Evolutionary conservation across 139 green algal species (phyloP).

Genomic region (Coelastrella sp.): DNA sequence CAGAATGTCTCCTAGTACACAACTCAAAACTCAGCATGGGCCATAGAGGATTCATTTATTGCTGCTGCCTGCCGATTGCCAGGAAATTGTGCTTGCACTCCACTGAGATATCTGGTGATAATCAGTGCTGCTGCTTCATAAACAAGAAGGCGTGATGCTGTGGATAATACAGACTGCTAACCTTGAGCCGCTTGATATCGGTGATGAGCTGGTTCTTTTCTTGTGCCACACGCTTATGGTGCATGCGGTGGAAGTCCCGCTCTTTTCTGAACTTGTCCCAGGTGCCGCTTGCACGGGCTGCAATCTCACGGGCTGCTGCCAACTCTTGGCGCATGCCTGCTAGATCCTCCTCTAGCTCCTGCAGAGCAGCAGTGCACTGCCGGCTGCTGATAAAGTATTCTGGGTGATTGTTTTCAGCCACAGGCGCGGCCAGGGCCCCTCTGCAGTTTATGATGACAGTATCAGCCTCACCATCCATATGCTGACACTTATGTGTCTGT

Average conservation of each 20-base stretch:
- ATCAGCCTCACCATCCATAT: background rate
- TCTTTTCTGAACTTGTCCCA: conserved; percentile 86
- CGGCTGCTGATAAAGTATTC: background rate
- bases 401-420: background rate
- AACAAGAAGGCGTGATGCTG: too few species aligned
- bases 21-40: background rate
- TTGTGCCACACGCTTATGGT: conserved; percentile 90
- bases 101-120: too few species aligned
- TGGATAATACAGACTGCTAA: background rate
- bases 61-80: background rate
- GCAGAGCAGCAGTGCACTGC: background rate
- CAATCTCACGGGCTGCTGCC: conserved; percentile 58
- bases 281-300: conserved; percentile 56
- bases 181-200: conserved; percentile 85
- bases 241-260: conserved; percentile 91
- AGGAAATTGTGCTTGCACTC: too few species aligned
- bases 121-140: too few species aligned
- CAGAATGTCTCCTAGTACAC: background rate
- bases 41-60: background rate
- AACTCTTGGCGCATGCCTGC: conserved; percentile 59
- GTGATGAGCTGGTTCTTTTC: conserved; percentile 91
- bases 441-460: too few species aligned
- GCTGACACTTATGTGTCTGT: too few species aligned
- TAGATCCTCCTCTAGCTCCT: conserved; percentile 75
- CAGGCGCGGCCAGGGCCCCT: too few species aligned